phyloP scores from a whole-genome alignment of 2,329 filamentous ascomycete genomes.

The Stagonosporopsis chrysanthemi region DNA sequence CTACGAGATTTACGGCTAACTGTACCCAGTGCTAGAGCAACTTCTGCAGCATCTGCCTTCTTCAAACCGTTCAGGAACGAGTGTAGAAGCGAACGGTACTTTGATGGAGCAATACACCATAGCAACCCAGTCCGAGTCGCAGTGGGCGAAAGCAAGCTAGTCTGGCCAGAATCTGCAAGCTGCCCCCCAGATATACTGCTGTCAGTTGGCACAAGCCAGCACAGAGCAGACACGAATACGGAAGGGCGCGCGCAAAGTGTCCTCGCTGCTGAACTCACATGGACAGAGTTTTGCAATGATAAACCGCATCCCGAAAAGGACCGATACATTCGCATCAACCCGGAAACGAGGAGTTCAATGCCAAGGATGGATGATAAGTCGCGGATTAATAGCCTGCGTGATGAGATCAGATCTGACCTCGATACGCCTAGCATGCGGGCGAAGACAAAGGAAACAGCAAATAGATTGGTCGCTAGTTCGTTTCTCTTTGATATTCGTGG shows the following conservation, averaged over 20 bases:
- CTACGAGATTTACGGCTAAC: no score
- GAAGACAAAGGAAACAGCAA: neutral
- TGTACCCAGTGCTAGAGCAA: slow-evolving; percentile 48
- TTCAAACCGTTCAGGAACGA: slow-evolving; percentile 55
- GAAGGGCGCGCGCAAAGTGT: no score
- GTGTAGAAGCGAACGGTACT: slow-evolving; percentile 39
- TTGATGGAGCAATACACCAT: neutral
- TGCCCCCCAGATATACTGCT: neutral
- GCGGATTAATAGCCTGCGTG: no score
- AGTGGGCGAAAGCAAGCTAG: neutral
- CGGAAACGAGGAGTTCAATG: neutral
- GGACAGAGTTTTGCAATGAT: no score
- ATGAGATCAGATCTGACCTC: neutral
- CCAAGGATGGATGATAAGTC: neutral
- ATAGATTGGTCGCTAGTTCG: neutral
- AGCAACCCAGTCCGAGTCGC: neutral
- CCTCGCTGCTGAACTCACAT: no score
- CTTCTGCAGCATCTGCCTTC: slow-evolving; percentile 53
- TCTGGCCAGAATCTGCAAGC: neutral
- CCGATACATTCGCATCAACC: slow-evolving; percentile 2
- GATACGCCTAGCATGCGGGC: neutral
- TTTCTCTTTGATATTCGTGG: neutral
- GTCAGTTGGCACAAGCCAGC: neutral
- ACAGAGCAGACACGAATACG: neutral
- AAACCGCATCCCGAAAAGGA: neutral